Percentiles rank a stretch among this genome's conserved stretches.
phyloP scores from a whole-genome alignment of 768 basidiomycete genomes.

The Mycena epipterygia region DNA sequence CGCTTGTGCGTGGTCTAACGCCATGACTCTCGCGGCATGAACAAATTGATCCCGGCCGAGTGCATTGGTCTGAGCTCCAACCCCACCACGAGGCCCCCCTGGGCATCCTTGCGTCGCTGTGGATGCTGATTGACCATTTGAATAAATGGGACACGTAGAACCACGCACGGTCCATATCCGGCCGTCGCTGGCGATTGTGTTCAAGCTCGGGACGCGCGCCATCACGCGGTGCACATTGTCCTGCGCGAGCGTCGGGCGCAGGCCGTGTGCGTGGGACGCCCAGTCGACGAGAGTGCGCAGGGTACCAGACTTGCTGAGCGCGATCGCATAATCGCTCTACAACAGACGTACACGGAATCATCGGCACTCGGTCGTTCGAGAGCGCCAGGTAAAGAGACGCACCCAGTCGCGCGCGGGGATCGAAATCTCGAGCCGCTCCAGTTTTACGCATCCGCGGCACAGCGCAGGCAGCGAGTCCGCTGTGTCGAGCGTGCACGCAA shows the following conservation, averaged over 20 bases:
- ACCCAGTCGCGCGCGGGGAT: constrained; percentile 68
- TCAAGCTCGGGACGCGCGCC: constrained; percentile 53
- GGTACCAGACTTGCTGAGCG: constrained; percentile 51
- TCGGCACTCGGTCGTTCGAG: not conserved
- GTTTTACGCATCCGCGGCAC: constrained; percentile 55
- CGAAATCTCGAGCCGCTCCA: constrained; percentile 65
- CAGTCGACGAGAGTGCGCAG: constrained; percentile 63
- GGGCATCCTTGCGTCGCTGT: too few species aligned
- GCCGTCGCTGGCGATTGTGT: constrained; percentile 62
- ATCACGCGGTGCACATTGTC: constrained; percentile 59
- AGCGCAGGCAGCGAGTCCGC: constrained; percentile 55
- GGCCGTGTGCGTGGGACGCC: constrained; percentile 56
- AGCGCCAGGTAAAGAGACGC: constrained; percentile 32
- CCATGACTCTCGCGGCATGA: too few species aligned
- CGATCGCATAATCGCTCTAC: constrained; percentile 51
- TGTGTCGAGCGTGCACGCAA: constrained; percentile 58
- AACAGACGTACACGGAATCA: not conserved
- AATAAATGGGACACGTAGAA: too few species aligned
- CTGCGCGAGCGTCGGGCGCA: constrained; percentile 53
- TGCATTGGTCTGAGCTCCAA: too few species aligned
- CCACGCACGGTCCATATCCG: constrained; percentile 68
- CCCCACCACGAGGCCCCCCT: too few species aligned
- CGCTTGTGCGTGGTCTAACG: too few species aligned
- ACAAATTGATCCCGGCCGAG: too few species aligned
- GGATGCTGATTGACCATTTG: too few species aligned